phyloP scores from a whole-genome alignment of 2,329 filamentous ascomycete species.

The Paramyrothecium sp. region DNA sequence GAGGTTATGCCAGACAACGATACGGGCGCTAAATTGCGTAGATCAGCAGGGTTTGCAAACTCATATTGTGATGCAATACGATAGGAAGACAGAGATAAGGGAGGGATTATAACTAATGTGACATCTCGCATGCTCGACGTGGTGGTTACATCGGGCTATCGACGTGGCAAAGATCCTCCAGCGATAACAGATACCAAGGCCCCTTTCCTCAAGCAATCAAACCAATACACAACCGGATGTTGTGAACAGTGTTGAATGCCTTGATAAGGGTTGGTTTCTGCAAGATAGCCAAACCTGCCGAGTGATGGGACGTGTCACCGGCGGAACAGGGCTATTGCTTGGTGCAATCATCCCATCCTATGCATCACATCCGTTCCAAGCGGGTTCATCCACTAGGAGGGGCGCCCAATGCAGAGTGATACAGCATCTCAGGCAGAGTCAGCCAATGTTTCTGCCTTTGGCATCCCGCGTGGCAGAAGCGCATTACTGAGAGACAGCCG shows the following conservation, averaged over 20 bases:
- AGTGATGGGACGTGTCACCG: too few relatives aligned
- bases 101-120: background rate
- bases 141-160: background rate
- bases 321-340: too few relatives aligned
- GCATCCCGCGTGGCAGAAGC: background rate
- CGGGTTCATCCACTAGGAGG: background rate
- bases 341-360: background rate
- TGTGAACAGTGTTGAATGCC: too few relatives aligned
- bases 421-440: background rate
- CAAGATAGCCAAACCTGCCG: too few relatives aligned
- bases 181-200: background rate
- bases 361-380: background rate
- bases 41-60: background rate
- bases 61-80: background rate
- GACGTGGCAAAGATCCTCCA: background rate
- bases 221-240: too few relatives aligned
- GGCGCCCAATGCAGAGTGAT: background rate
- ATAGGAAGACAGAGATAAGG: background rate
- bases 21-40: too few relatives aligned
- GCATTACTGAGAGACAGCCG: background rate
- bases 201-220: background rate
- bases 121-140: background rate
- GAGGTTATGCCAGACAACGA: too few relatives aligned
- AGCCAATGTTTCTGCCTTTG: background rate
- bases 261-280: too few relatives aligned